Evolutionary conservation across 495 filamentous ascomycete genomes (phyloP), one percentile per base, ranked within the genome.

Genomic region (Chlorociboria aeruginascens): DNA sequence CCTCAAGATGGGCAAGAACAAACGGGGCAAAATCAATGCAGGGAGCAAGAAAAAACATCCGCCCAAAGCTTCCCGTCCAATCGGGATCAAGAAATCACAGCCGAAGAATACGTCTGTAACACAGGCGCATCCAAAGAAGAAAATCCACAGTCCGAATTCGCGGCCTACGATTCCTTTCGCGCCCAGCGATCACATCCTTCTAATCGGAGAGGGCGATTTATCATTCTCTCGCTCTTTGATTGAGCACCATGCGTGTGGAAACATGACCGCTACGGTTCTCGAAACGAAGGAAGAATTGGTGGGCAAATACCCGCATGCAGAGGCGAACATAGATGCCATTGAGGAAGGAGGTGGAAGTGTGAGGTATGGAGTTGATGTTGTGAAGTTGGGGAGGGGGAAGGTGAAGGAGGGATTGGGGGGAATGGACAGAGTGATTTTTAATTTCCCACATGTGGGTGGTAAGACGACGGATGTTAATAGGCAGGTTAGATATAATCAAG

Each of bases 381-480:
- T 72, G 41, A 87, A 82, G 60, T 75, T 89, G 53, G 71, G 72
- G 14, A 17, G 38, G n/a, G 16, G 40, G 43, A 32, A 34, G 11
- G 31, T 35, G 50, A 46, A 48, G 48, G 65, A 56, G 51, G 55
- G 51, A 16, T 50, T 8, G 71, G 9, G 66, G 64, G 3, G n/a
- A 8, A 90, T 81, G 69, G 83, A 94, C 61, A 67, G 76, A 32
- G 79, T 96, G 42, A 74, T 87, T 40, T 98, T 96, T 73, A 94
- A 95, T 69, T 98, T 98, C 65, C 92, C 92, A 40, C 92, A 98
- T 65, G 82, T 94, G 2, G 92, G 92, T 43, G 92, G 92, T 7
- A 77, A 88, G 52, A 84, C 77, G 39, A 97, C 79, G 38, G 92
- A 98, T 66, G 86, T 95, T 42, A 94, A 95, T 66, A 72, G 92